These are phyloP conservation scores for Marasmius tenuissimus DNA, from an alignment of 1,284 basidiomycete species.

Conservation along the genomic window DNA sequence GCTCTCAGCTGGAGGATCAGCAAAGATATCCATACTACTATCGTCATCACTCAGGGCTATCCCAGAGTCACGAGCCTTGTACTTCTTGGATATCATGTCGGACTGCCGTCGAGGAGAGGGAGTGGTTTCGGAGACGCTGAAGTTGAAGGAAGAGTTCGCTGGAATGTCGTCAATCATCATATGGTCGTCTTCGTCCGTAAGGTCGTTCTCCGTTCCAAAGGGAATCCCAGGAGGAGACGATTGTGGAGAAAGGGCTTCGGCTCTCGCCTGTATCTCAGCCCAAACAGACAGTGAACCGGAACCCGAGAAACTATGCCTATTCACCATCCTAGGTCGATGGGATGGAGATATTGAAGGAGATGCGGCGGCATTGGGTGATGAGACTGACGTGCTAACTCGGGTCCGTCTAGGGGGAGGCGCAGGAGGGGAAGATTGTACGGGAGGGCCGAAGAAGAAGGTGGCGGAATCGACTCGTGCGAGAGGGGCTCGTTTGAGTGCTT, in stretches of 20 bases:
- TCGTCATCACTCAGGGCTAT: constrained; percentile 64
- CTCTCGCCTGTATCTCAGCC: constrained; percentile 42
- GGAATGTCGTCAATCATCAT: constrained; percentile 50
- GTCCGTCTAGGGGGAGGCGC: constrained; percentile 32
- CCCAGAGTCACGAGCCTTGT: constrained; percentile 68
- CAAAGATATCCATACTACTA: constrained; percentile 22
- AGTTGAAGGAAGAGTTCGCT: constrained; percentile 50
- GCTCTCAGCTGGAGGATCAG: constrained; percentile 22
- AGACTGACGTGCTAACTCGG: constrained; percentile 28
- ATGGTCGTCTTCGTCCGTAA: constrained; percentile 52
- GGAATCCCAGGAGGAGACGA: constrained; percentile 42
- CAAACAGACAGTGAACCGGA: constrained; percentile 35
- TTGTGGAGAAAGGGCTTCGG: constrained; percentile 42
- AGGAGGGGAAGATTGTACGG: constrained; percentile 40
- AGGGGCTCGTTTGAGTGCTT: constrained; percentile 18
- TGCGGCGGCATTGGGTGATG: constrained; percentile 18
- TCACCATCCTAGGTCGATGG: constrained; percentile 33
- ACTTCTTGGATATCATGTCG: constrained; percentile 59
- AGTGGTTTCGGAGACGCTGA: constrained; percentile 53
- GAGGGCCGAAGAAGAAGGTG: constrained; percentile 72
- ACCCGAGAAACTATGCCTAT: constrained; percentile 66
- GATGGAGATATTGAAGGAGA: constrained; percentile 11
- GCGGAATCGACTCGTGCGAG: constrained; percentile 49
- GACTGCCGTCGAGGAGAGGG: constrained; percentile 51
- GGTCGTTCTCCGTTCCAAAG: constrained; percentile 21